Evolutionary conservation across 1,139 yeast species (phyloP), one percentile per base, ranked within the genome.

Genomic region (Yamadazyma membranifaciens): DNA sequence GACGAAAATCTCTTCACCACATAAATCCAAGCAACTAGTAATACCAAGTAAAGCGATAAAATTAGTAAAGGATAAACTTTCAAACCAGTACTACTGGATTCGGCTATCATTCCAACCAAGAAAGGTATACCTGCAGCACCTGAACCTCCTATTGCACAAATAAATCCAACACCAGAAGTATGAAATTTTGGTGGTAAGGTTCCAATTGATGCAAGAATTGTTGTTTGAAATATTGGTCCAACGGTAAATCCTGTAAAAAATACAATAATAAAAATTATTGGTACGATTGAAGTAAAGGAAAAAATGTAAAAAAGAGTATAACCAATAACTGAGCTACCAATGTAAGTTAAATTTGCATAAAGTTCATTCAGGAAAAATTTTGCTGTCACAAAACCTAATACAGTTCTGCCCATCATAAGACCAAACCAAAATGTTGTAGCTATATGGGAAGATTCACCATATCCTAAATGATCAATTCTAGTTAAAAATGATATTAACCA

Each of bases 161-260:
- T 78, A 40, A 86, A 71, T 1, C 95, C 94, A 6, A 87, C 73
- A 0, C 89, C 92, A 7, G 80, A 65, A 9, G 86, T 77, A 44
- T 86, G 88, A 42, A 73, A 63, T 37, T 72, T 71, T 20, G 67
- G 62, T 0, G 95, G 95, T 34, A 87, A 59, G 2, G 80, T 65
- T 38, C 80, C 78, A 38, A 85, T 62, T 4, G 88, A 71, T 6
- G 85, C 73, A 10, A 85, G 78, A 41, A 85, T 79, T 0, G 86
- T 78, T 9, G 92, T 81, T 0, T 95, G 92, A 61, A 83, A 87
- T 5, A 86, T 67, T 1, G 96, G 96, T 0, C 96, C 96, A 25
- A 84, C 80, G 46, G 78, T 78, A 27, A 80, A 65, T 0, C 95
- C 96, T 33, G 81, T 67, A 9, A 75, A 33, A 36, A 82, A 79